Evolutionary conservation across 257 asterid species (phyloP).

Genomic region (Datura wrightii): DNA sequence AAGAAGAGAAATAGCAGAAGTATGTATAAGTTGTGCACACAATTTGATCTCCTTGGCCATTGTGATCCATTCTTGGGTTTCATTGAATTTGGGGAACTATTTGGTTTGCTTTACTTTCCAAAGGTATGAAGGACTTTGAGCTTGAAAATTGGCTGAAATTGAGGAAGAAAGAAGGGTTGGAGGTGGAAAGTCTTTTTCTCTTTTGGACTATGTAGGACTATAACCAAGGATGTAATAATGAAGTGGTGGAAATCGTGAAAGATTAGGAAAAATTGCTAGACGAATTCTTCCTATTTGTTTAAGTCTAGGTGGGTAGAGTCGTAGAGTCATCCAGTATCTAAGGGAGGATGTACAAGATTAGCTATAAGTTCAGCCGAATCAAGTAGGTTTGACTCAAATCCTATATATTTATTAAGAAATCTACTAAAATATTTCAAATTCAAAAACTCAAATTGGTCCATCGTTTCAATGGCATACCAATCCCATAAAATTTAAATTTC

Average conservation of each 20-base stretch:
- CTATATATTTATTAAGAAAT: too few species aligned
- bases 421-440: too few species aligned
- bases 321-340: too few species aligned
- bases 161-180: slow-evolving; percentile 15
- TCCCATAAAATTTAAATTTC: too few species aligned
- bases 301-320: too few species aligned
- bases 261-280: too few species aligned
- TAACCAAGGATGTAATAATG: not conserved
- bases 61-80: slow-evolving; percentile 38
- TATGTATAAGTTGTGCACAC: slow-evolving; percentile 29
- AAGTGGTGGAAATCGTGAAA: not conserved
- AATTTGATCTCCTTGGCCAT: slow-evolving; percentile 25
- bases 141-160: slow-evolving; percentile 5
- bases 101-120: slow-evolving; percentile 23
- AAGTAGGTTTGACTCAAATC: too few species aligned
- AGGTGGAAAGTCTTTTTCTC: not conserved
- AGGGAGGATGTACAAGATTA: too few species aligned
- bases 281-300: too few species aligned
- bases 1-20: slow-evolving; percentile 41
- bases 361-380: too few species aligned
- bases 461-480: too few species aligned
- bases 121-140: not conserved
- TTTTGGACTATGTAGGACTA: not conserved
- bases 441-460: too few species aligned
- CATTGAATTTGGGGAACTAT: not conserved